A percentile compares a stretch with the other conserved stretches of the same genome.
Evolutionary conservation across 352 stramenopile genomes (phyloP).

Genomic region (Pythium apleroticum): DNA sequence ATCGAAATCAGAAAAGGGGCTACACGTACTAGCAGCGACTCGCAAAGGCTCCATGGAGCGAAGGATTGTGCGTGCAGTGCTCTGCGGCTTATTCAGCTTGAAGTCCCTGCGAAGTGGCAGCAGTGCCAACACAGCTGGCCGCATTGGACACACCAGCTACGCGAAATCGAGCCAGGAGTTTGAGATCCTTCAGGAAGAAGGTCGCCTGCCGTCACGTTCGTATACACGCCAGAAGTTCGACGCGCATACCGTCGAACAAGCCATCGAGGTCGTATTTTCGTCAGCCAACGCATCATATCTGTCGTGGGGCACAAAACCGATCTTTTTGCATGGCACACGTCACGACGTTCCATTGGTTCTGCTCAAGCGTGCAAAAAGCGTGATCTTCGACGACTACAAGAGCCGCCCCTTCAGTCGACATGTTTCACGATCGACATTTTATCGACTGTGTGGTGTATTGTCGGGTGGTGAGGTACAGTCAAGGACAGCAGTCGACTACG

Average conservation of each 20-base stretch:
- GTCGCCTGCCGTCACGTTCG: background rate
- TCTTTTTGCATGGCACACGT: background rate
- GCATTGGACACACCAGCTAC: slow-evolving; percentile 7
- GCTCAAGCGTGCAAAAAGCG: slow-evolving; percentile 4
- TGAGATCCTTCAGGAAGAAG: background rate
- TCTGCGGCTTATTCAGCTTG: slow-evolving; percentile 7
- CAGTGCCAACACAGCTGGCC: background rate
- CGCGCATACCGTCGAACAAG: background rate
- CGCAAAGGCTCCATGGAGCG: slow-evolving; percentile 6
- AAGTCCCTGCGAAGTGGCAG: background rate
- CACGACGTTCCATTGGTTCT: slow-evolving; percentile 16
- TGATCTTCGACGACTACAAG: slow-evolving; percentile 9
- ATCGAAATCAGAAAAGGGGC: too few species aligned
- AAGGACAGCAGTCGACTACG: slow-evolving; percentile 10
- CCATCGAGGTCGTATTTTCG: slow-evolving; percentile 1
- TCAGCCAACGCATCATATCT: slow-evolving; percentile 14
- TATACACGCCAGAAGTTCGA: slow-evolving; percentile 2
- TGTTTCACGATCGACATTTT: slow-evolving; percentile 9
- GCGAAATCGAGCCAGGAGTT: slow-evolving; percentile 4
- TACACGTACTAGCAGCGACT: too few species aligned
- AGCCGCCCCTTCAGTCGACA: too few species aligned
- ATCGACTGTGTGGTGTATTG: background rate
- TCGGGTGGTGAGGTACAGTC: slow-evolving; percentile 1
- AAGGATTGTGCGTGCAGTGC: background rate
- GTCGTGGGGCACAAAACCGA: slow-evolving; percentile 11